Percentiles rank a stretch among this genome's conserved stretches.
Evolutionary conservation across 2,329 filamentous ascomycete genomes (phyloP).

Genomic region (Xylaria sp.): DNA sequence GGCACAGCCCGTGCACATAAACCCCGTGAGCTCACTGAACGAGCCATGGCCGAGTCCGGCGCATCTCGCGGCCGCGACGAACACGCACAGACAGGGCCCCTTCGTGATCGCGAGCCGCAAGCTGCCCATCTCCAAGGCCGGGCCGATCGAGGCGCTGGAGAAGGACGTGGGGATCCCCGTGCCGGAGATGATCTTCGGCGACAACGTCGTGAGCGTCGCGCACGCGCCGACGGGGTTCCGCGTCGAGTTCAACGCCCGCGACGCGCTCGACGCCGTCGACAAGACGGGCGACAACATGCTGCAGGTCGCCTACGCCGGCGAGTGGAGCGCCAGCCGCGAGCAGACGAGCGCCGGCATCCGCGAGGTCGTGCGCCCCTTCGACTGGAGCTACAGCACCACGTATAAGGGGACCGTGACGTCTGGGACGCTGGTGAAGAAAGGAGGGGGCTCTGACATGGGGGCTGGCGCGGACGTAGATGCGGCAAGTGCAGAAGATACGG

Average conservation of each 20-base stretch:
- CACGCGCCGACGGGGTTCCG: constrained; percentile 81
- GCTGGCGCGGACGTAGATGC: not conserved
- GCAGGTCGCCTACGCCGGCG: constrained; percentile 89
- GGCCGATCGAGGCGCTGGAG: constrained; percentile 87
- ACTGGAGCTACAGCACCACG: constrained; percentile 95
- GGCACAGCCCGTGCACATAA: constrained; percentile 30
- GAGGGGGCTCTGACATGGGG: not conserved
- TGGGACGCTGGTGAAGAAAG: constrained; percentile 4
- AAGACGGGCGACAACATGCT: constrained; percentile 93
- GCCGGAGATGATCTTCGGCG: constrained; percentile 99
- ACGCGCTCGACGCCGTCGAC: constrained; percentile 89
- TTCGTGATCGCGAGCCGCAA: constrained; percentile 87
- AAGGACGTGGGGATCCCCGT: constrained; percentile 82
- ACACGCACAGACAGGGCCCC: constrained; percentile 66
- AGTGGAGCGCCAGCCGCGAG: constrained; percentile 77
- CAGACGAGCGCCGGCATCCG: constrained; percentile 87
- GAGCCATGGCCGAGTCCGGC: constrained; percentile 66
- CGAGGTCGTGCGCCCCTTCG: constrained; percentile 93
- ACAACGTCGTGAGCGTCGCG: constrained; percentile 83
- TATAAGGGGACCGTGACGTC: constrained; percentile 77
- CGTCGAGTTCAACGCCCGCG: constrained; percentile 83
- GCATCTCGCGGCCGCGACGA: constrained; percentile 64
- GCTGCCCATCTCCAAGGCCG: constrained; percentile 92
- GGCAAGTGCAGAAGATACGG: not conserved
- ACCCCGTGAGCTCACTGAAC: constrained; percentile 54